phyloP scores from a whole-genome alignment of 2,329 filamentous ascomycete genomes.

The Trichoderma sp. region DNA sequence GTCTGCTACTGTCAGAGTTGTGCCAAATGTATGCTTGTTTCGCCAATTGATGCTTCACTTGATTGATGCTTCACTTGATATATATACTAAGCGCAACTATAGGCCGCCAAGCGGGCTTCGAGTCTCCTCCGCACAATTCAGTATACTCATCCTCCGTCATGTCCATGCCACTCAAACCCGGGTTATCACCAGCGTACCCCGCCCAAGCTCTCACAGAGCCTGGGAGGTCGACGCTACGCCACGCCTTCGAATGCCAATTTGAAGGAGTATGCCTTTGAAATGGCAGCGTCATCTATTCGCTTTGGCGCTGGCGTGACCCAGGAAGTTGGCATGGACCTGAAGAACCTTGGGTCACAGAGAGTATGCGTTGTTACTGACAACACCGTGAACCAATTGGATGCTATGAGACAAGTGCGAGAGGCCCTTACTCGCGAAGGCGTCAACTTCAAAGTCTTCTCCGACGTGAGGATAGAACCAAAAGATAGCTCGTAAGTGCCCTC shows the following conservation, averaged over 20 bases:
- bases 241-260: conserved; percentile 68
- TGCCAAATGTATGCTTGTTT: conserved; percentile 20
- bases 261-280: conserved; percentile 98
- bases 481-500: conserved; percentile 71
- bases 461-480: conserved; percentile 86
- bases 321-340: conserved; percentile 97
- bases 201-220: conserved; percentile 54
- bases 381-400: conserved; percentile 78
- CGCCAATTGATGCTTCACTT: conserved; percentile 1
- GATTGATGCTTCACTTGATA: neutral
- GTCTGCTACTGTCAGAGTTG: conserved; percentile 12
- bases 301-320: conserved; percentile 92
- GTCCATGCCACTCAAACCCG: conserved; percentile 91
- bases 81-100: conserved; percentile 7
- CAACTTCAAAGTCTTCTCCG: conserved; percentile 77
- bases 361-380: conserved; percentile 91
- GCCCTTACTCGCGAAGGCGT: conserved; percentile 77
- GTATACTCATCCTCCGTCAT: conserved; percentile 81
- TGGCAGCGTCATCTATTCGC: conserved; percentile 92
- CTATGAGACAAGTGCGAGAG: conserved; percentile 87
- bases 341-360: conserved; percentile 82
- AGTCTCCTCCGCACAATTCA: conserved; percentile 86
- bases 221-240: conserved; percentile 58
- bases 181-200: conserved; percentile 69
- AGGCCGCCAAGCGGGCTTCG: conserved; percentile 65